These are phyloP conservation scores for Panaeolus cyanescens DNA, from an alignment of 768 basidiomycete genomes.

Conservation along the genomic window DNA sequence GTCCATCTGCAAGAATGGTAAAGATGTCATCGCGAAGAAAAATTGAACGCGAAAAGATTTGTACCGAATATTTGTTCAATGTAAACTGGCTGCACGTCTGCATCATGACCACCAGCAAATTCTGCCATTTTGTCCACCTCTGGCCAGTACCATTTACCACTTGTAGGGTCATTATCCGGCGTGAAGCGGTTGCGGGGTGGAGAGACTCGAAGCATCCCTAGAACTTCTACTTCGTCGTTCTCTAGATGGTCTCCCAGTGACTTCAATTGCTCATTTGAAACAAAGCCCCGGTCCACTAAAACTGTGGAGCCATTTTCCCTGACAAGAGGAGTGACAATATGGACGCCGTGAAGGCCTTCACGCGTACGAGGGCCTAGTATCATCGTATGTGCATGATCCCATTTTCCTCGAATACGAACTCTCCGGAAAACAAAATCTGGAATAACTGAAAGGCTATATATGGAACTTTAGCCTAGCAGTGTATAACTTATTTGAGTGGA, in stretches of 20 bases:
- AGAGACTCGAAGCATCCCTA: constrained; percentile 86
- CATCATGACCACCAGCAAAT: constrained; percentile 69
- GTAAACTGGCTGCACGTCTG: constrained; percentile 83
- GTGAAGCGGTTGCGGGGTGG: constrained; percentile 79
- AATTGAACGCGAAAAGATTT: not conserved
- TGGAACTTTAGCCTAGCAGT: constrained; percentile 17
- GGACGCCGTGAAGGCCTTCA: constrained; percentile 86
- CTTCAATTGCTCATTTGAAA: constrained; percentile 53
- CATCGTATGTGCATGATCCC: constrained; percentile 80
- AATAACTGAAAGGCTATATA: constrained; percentile 62
- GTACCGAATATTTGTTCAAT: constrained; percentile 90
- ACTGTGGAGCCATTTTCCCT: constrained; percentile 82
- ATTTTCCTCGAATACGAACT: constrained; percentile 75
- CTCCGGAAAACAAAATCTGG: constrained; percentile 91
- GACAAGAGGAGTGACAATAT: constrained; percentile 84
- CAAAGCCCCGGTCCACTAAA: constrained; percentile 91
- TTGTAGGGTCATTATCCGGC: constrained; percentile 80
- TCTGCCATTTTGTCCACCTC: constrained; percentile 83
- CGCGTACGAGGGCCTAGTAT: constrained; percentile 84
- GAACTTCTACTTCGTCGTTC: constrained; percentile 64
- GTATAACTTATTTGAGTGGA: constrained; percentile 10
- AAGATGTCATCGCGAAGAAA: not conserved
- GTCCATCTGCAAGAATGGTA: constrained; percentile 62
- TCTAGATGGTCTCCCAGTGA: constrained; percentile 35
- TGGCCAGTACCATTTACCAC: constrained; percentile 90